These are phyloP conservation scores for Circinella minor DNA, from an alignment of 371 early-diverging fungal genomes.

Conservation along the genomic window DNA sequence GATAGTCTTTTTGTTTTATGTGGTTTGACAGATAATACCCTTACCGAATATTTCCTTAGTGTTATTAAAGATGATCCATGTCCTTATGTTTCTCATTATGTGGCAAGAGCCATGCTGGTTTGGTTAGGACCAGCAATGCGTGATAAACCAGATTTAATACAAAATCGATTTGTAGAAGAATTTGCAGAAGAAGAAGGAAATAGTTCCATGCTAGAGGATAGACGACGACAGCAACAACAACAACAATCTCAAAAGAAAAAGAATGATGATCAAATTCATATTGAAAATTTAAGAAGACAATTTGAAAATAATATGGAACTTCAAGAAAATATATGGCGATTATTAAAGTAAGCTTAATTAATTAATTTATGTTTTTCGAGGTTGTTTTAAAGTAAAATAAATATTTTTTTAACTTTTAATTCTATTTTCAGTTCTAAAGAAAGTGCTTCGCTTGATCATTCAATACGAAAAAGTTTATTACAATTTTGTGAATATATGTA, in stretches of 20 bases:
- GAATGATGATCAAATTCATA: slow-evolving; percentile 41
- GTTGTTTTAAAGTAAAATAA: neutral
- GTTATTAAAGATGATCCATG: slow-evolving; percentile 67
- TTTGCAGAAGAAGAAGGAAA: slow-evolving; percentile 57
- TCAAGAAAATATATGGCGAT: slow-evolving; percentile 44
- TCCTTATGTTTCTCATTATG: slow-evolving; percentile 57
- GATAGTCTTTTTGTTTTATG: slow-evolving; percentile 69
- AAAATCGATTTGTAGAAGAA: slow-evolving; percentile 40
- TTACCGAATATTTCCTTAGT: slow-evolving; percentile 56
- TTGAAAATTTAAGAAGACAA: slow-evolving; percentile 42
- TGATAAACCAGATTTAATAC: slow-evolving; percentile 26
- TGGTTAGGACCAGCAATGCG: slow-evolving; percentile 59
- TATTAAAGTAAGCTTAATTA: slow-evolving; percentile 49
- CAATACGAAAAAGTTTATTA: slow-evolving; percentile 56
- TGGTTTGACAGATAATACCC: slow-evolving; percentile 54
- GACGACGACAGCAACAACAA: neutral
- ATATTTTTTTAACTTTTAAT: neutral
- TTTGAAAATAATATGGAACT: slow-evolving; percentile 43
- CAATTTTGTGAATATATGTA: slow-evolving; percentile 65
- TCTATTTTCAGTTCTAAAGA: slow-evolving; percentile 28
- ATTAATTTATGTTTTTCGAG: neutral
- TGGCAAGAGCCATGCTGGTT: slow-evolving; percentile 47
- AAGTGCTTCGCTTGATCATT: slow-evolving; percentile 49
- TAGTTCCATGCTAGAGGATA: slow-evolving; percentile 40
- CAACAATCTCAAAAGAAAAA: slow-evolving; percentile 22